Evolutionary conservation across 2,329 filamentous ascomycete genomes (phyloP).

Genomic region (Fusarium albidum): DNA sequence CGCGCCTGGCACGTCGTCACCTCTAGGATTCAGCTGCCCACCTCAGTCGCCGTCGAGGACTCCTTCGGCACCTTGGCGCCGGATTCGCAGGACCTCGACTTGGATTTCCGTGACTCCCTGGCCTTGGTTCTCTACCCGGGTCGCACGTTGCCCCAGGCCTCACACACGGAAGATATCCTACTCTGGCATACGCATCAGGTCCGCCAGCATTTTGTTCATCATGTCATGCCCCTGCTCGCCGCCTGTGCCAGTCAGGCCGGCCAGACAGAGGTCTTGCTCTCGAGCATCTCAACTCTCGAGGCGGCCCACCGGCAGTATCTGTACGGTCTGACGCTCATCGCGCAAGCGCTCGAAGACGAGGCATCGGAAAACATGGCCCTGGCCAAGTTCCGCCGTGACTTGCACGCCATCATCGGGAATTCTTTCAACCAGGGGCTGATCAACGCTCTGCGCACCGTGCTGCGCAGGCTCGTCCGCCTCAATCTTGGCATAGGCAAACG

Average conservation of each 20-base stretch:
- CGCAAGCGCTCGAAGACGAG: conserved; percentile 54
- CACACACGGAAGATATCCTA: conserved; percentile 63
- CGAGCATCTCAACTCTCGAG: conserved; percentile 66
- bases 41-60: conserved; percentile 63
- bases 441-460: conserved; percentile 61
- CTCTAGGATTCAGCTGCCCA: conserved; percentile 62
- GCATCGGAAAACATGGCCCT: conserved; percentile 49
- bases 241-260: conserved; percentile 54
- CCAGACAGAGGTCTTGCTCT: conserved; percentile 56
- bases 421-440: conserved; percentile 64
- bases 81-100: conserved; percentile 53
- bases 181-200: conserved; percentile 70
- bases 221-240: conserved; percentile 64
- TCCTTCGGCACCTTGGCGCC: conserved; percentile 59
- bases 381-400: conserved; percentile 64
- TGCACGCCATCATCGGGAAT: conserved; percentile 72
- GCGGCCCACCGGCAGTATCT: conserved; percentile 66
- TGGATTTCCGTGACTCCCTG: conserved; percentile 60
- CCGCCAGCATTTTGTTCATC: conserved; percentile 66
- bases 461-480: conserved; percentile 60
- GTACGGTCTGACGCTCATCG: conserved; percentile 61
- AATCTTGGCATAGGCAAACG: conserved; percentile 51
- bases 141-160: conserved; percentile 56
- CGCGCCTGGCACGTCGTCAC: conserved; percentile 70
- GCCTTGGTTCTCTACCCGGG: conserved; percentile 60